phyloP scores from a whole-genome alignment of 441 rosid species.

The Francoa sonchifolia region DNA sequence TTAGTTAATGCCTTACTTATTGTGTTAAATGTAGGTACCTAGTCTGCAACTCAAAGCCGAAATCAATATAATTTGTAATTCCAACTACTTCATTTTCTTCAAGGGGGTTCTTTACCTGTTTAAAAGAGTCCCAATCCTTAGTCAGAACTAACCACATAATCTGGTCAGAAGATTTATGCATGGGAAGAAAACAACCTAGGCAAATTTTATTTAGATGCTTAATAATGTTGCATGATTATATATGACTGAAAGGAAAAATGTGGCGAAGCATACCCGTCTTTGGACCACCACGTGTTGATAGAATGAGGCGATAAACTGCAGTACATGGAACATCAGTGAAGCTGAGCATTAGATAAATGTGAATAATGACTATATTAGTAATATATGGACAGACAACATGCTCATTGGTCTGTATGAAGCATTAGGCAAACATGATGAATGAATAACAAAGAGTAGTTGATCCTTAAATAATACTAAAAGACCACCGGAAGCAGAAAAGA shows the following conservation, averaged over 20 bases:
- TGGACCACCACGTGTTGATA: slow-evolving; percentile 91
- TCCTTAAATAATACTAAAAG: too few species aligned
- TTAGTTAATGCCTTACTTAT: too few species aligned
- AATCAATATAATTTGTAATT: slow-evolving; percentile 88
- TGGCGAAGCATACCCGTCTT: slow-evolving; percentile 53
- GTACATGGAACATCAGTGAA: slow-evolving; percentile 8
- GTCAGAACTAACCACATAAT: slow-evolving; percentile 5
- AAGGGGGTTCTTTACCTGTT: slow-evolving; percentile 81
- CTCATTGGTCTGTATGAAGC: too few species aligned
- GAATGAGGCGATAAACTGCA: slow-evolving; percentile 88
- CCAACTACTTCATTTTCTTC: slow-evolving; percentile 77
- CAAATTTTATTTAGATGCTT: too few species aligned
- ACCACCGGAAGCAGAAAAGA: slow-evolving; percentile 3
- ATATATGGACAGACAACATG: too few species aligned
- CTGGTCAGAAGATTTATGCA: slow-evolving; percentile 1
- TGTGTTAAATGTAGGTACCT: slow-evolving; percentile 62
- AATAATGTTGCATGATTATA: too few species aligned
- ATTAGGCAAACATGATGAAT: too few species aligned
- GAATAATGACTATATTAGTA: too few species aligned
- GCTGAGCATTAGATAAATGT: too few species aligned
- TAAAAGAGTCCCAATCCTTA: slow-evolving; percentile 9
- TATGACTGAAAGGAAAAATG: slow-evolving; percentile 10
- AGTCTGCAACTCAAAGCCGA: slow-evolving; percentile 77
- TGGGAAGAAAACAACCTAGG: too few species aligned
- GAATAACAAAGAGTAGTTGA: too few species aligned